These are phyloP conservation scores for Fragaria vesca DNA, from an alignment of 306 rosid genomes.

Conservation along the genomic window DNA sequence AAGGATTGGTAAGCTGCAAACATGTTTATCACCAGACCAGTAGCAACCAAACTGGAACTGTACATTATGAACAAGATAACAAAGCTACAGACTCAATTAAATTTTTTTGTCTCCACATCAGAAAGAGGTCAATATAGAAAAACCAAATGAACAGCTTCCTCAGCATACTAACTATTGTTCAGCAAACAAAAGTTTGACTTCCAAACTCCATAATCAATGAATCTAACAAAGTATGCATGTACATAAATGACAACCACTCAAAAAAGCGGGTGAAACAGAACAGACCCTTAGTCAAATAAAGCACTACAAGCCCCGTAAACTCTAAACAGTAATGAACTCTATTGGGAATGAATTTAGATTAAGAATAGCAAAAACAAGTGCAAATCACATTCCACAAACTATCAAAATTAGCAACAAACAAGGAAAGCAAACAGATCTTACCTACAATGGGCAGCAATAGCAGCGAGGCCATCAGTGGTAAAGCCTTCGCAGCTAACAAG, in stretches of 20 bases:
- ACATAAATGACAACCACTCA: background rate
- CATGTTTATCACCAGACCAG: background rate
- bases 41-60: background rate
- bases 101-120: background rate
- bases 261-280: background rate
- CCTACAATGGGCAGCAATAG: slow-evolving; percentile 91
- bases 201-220: background rate
- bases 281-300: background rate
- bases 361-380: background rate
- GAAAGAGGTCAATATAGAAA: background rate
- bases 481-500: slow-evolving; percentile 94
- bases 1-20: background rate
- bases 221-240: background rate
- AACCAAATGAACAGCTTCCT: background rate
- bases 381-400: background rate
- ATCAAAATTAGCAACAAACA: background rate
- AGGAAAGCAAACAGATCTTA: slow-evolving; percentile 18
- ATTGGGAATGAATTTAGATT: background rate
- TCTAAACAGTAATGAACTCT: background rate
- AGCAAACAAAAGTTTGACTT: background rate
- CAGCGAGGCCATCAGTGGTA: slow-evolving; percentile 85
- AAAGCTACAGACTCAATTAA: background rate
- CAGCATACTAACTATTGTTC: background rate
- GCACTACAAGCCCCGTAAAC: background rate
- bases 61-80: background rate